Evolutionary conservation across 148 eudicot genomes (phyloP).

Genomic region (Vaccinium vitisidaea): DNA sequence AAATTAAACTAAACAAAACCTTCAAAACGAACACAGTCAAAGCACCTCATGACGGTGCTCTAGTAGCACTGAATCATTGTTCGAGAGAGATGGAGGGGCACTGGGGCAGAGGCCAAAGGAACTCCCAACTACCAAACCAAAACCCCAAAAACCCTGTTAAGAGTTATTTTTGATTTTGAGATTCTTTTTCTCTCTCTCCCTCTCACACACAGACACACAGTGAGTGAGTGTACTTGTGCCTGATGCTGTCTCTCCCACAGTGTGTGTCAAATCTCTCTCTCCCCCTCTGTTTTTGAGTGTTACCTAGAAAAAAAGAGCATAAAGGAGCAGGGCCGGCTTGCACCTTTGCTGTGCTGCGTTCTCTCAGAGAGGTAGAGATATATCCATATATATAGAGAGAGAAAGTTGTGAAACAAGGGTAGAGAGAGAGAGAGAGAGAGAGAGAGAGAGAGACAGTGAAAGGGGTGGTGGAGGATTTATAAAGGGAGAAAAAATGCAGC

Average conservation of each 20-base stretch:
- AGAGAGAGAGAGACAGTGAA: background rate
- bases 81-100: background rate
- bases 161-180: background rate
- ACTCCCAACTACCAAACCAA: constrained; percentile 8
- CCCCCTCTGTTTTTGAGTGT: constrained; percentile 7
- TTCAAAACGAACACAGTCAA: too few relatives aligned
- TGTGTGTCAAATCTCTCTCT: background rate
- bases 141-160: background rate
- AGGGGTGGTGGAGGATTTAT: background rate
- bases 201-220: background rate
- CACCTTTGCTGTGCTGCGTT: constrained; percentile 18
- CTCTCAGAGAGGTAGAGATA: background rate
- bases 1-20: too few relatives aligned
- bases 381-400: background rate
- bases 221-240: constrained; percentile 11
- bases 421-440: background rate
- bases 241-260: background rate
- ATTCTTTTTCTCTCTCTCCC: background rate
- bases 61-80: too few relatives aligned
- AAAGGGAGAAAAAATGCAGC: constrained; percentile 47
- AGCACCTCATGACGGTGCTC: too few relatives aligned
- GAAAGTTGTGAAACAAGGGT: background rate
- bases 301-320: background rate
- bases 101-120: constrained; percentile 7
- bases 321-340: constrained; percentile 7